Evolutionary conservation across 140 eudicot species (phyloP), one percentile per base, ranked within the genome.

Genomic region (Bidens hawaiensis): DNA sequence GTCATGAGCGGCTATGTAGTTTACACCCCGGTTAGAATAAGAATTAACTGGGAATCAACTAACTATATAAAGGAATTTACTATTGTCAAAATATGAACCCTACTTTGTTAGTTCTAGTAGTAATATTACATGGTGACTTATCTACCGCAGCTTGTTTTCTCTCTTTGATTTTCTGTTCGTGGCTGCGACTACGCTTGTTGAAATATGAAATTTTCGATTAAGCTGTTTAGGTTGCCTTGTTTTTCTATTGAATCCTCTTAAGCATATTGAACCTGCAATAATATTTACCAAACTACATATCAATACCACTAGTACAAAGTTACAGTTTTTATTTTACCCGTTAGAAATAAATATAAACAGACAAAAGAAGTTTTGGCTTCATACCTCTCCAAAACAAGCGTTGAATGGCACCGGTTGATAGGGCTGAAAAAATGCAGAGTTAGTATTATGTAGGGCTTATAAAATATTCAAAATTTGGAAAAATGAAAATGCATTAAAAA

Each of bases 361-460:
- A 19, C 10, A 24, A 13, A 30, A 43, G 26, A 18, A 60, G 62
- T 45, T 43, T 18, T 15, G 9, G 66, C 8, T 49, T 15, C 74
- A 18, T 81, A 83, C 94, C 95, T 81, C 49, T 72, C 78, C 89
- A 73, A 75, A 84, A 76, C 77, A 86, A 77, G 58, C 52, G 60
- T 14, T 33, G 74, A 71, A 83, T 81, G 25, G 74, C 78, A 26
- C 58, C 25, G 1, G 43, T 19, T 21, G 83, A 31, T 18, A 76
- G 22, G 16, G 78, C 97, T 89, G 73, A 30, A 70, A 63, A 56
- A 23, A 12, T 5, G 30, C 17, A 51, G 5, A 49, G 47, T 58
- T 65, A 53, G 25, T 54, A 60, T 28, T 57, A 50, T 50, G 6
- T 56, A 19, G 24, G 24, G 34, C 33, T 21, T 26, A 24, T 34